A percentile compares a stretch with the other conserved stretches of the same genome.
phyloP scores from a whole-genome alignment of 2,329 filamentous ascomycete genomes.

The Zymoseptoria ardabiliae region DNA sequence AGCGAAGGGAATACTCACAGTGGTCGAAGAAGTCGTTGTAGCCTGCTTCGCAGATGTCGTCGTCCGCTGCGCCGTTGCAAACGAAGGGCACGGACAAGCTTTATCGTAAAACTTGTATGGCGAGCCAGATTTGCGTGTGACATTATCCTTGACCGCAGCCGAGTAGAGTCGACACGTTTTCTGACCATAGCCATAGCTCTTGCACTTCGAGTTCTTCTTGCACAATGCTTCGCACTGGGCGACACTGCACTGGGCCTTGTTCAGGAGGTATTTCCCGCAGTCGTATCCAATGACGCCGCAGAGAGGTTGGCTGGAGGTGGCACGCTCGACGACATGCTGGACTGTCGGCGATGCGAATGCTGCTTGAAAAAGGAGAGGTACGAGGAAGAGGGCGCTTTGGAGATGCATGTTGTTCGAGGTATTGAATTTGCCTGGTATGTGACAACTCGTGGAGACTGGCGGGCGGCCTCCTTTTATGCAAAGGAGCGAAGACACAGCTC shows the following conservation, averaged over 20 bases:
- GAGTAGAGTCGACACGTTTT: not conserved
- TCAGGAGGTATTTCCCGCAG: not conserved
- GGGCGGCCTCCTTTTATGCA: not conserved
- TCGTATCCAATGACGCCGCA: not conserved
- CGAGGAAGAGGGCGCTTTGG: not conserved
- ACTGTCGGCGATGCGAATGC: not conserved
- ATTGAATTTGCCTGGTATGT: not conserved
- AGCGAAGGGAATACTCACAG: not conserved
- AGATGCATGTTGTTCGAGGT: not conserved
- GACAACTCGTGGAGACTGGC: not conserved
- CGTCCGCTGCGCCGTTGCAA: not conserved
- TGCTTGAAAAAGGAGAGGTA: not conserved
- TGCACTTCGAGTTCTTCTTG: conserved; percentile 1
- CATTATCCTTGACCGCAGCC: not conserved
- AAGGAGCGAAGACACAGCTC: not conserved
- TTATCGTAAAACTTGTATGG: conserved; percentile 1
- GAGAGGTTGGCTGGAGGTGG: not conserved
- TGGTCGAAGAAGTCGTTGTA: not conserved
- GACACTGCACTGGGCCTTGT: not conserved
- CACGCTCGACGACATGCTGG: not conserved
- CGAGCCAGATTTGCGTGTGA: not conserved
- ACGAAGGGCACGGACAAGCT: not conserved
- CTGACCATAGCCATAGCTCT: conserved; percentile 1
- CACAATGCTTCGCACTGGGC: not conserved
- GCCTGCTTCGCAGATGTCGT: not conserved